These are phyloP conservation scores for Beauveria scarabaeidicola DNA, from an alignment of 2,329 filamentous ascomycete species.

Conservation along the genomic window DNA sequence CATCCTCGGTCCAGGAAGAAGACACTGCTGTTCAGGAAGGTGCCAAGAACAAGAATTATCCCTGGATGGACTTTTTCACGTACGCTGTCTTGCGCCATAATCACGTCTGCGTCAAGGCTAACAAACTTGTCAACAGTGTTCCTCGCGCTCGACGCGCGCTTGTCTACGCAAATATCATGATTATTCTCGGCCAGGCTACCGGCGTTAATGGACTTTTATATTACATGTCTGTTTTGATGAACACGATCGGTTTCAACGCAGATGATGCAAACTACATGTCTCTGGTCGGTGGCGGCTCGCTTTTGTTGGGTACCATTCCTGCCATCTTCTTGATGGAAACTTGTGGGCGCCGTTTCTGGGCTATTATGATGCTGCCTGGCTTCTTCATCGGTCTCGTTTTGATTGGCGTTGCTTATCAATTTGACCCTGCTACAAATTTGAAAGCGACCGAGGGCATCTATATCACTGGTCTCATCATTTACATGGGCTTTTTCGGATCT, in stretches of 20 bases:
- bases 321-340: conserved; percentile 64
- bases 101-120: background rate
- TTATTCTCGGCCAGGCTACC: conserved; percentile 61
- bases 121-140: conserved; percentile 24
- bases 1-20: conserved; percentile 49
- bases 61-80: conserved; percentile 69
- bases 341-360: conserved; percentile 67
- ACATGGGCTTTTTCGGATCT: conserved; percentile 60
- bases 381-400: conserved; percentile 63
- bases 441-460: conserved; percentile 50
- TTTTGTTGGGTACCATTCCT: conserved; percentile 60
- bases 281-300: conserved; percentile 58
- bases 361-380: conserved; percentile 60
- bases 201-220: conserved; percentile 65
- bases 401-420: conserved; percentile 55
- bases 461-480: conserved; percentile 57
- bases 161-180: conserved; percentile 62
- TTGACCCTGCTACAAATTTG: conserved; percentile 37
- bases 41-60: conserved; percentile 46
- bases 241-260: conserved; percentile 56
- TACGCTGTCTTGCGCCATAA: conserved; percentile 12
- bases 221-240: conserved; percentile 62
- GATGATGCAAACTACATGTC: conserved; percentile 64
- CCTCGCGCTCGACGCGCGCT: conserved; percentile 58
- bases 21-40: conserved; percentile 44